Conservation (phyloP, 208 protist genomes). For the Leishmania guyanensis region DNA sequence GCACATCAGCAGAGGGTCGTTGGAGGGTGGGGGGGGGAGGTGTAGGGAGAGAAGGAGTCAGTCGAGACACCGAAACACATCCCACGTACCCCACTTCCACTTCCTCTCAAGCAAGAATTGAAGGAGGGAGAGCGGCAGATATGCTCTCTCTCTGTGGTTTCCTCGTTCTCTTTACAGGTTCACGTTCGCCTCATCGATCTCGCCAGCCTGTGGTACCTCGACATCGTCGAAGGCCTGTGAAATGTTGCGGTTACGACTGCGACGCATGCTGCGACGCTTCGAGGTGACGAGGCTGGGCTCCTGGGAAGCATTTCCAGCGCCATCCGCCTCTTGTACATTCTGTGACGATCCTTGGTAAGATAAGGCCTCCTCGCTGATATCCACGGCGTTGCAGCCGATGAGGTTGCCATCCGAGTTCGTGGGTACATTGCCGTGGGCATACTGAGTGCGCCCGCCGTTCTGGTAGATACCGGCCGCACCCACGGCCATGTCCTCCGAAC, state of each 20-base stretch:
- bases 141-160: too few species aligned
- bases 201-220: slow-evolving; percentile 40
- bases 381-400: slow-evolving; percentile 2
- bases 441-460: slow-evolving; percentile 16
- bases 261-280: slow-evolving; percentile 35
- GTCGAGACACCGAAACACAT: neutral
- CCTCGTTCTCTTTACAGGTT: slow-evolving; percentile 25
- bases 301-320: neutral
- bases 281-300: slow-evolving; percentile 19
- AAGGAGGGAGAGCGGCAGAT: neutral
- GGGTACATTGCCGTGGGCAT: slow-evolving; percentile 22
- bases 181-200: slow-evolving; percentile 42
- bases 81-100: neutral
- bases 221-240: slow-evolving; percentile 51
- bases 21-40: neutral
- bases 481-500: slow-evolving; percentile 26
- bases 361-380: neutral
- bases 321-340: neutral
- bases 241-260: slow-evolving; percentile 21
- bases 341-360: too few species aligned
- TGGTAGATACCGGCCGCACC: slow-evolving; percentile 31
- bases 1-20: neutral
- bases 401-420: neutral
- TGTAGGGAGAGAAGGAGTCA: neutral
- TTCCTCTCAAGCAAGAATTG: neutral